Conservation (phyloP, 345 rosid genomes). For the Syzygium jambos region DNA sequence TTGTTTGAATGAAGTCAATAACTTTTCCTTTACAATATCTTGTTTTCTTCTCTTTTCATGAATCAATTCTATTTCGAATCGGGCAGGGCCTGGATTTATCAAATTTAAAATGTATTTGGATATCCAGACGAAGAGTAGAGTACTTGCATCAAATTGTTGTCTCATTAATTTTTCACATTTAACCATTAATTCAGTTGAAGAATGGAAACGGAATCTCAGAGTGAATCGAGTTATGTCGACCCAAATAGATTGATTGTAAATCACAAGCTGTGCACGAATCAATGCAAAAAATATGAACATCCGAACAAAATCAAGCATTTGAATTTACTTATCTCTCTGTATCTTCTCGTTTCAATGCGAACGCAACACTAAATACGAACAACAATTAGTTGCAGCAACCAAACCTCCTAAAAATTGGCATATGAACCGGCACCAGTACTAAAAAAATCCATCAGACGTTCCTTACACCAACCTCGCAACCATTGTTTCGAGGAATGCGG, state of each 20-base stretch:
- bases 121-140: not conserved
- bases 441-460: not conserved
- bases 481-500: not conserved
- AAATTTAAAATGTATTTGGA: not conserved
- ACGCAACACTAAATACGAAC: not conserved
- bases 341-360: not conserved
- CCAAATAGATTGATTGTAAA: not conserved
- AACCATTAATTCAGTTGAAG: not conserved
- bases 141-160: not conserved
- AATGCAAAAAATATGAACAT: not conserved
- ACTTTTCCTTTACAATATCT: not conserved
- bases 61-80: not conserved
- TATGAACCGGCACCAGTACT: not conserved
- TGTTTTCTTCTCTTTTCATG: not conserved
- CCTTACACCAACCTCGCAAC: not conserved
- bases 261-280: not conserved
- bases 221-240: not conserved
- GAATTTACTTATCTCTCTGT: not conserved
- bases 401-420: not conserved
- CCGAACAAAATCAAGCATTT: not conserved
- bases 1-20: not conserved
- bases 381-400: not conserved
- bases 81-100: not conserved
- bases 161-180: not conserved
- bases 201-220: not conserved